Evolutionary conservation across 2,329 filamentous ascomycete genomes (phyloP), one percentile per base, ranked within the genome.

Genomic region (Aspergillus proliferans): DNA sequence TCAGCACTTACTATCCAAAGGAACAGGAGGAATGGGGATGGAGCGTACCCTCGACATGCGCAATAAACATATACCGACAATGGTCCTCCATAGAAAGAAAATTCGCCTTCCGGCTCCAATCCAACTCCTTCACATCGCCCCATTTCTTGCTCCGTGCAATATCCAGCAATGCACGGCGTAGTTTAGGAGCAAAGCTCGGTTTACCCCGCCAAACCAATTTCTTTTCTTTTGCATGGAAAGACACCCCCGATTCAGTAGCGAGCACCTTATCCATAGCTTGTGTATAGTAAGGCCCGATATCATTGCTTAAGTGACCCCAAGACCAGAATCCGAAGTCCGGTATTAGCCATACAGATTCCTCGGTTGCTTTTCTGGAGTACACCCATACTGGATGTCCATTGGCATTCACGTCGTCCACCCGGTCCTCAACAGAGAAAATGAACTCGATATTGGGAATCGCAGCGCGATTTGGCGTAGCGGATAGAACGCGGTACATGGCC

Each of bases 361-460:
- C 46, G 6, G 40, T 24, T 22, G 30, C 40, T 19, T 43, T 43
- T 21, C 40, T 34, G 18, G 39, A 43, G n/a, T 36, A 43, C 28
- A 47, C 30, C 40, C 39, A 47, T 12, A 43, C 39, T 9, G 46
- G 40, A 33, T 47, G 46, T 8, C 19, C 19, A 5, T 21, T 14
- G 8, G 39, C 28, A 14, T 34, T 28, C 18, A 47, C 30, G n/a
- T 44, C 39, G 22, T 47, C 40, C 15, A 47, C 28, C 3, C 40
- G 28, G 26, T 47, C 40, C 24, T 47, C 40, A 4, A 47, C 24
- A 2, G 46, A 47, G 22, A 47, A 44, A 15, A 47, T 24, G 22
- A 47, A 47, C 30, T 47, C 40, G 3, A 22, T 28, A 38, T 38
- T 38, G 6, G 69, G 69, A 9, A 38, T 38, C 4, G 34, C 14